Base-by-base conservation (phyloP, 2,329 filamentous ascomycete genomes). In the Pestalotiopsis sp. region DNA sequence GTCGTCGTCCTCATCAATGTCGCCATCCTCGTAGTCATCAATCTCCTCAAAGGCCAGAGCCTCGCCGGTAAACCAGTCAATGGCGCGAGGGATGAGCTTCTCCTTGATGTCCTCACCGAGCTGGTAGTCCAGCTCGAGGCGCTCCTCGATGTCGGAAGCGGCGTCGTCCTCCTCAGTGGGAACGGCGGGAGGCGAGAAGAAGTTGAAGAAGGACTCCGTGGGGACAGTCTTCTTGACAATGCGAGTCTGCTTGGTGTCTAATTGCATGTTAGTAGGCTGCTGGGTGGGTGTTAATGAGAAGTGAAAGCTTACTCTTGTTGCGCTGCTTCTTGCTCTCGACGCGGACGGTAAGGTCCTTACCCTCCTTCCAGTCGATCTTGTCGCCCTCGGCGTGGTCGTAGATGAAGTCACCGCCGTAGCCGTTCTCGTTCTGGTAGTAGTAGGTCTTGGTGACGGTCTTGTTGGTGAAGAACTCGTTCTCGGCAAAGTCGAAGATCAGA, bases 61-160 rank as follows among this genome's bases (percentile, higher is more conserved):
- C 84, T 99, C 96, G 68, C 96, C 96, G 65, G 96, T 99, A 81
- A 99, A 99, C 96, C 96, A 99, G 83, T 99, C 96, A 76, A 99
- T 96, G 68, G 97, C 96, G 74, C 95, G 94, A 72, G 96, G 96
- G 74, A 99, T 99, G 72, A 99, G 88, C 86, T 99, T 99, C 88
- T 99, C 96, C 86, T 99, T 99, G 84, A 99, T 98, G 79, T 99
- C 96, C 85, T 99, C 96, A 73, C 96, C 96, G 58, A 99, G 90
- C 84, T 98, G 95, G 82, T 98, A 99, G 83, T 99, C 96, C 65
- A 99, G 91, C 85, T 99, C 96, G 67, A 99, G 89, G 71, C 96
- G 94, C 83, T 97, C 94, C 85, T 99, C 96, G 65, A 99, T 97
- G 79, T 99, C 96, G 64, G 91, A 92, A 66, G 92, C 90, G 69